Percentiles rank a stretch among this genome's conserved stretches.
These are phyloP conservation scores for Salisapilia sapeloensis DNA, from an alignment of 352 stramenopile genomes.

Conservation along the genomic window DNA sequence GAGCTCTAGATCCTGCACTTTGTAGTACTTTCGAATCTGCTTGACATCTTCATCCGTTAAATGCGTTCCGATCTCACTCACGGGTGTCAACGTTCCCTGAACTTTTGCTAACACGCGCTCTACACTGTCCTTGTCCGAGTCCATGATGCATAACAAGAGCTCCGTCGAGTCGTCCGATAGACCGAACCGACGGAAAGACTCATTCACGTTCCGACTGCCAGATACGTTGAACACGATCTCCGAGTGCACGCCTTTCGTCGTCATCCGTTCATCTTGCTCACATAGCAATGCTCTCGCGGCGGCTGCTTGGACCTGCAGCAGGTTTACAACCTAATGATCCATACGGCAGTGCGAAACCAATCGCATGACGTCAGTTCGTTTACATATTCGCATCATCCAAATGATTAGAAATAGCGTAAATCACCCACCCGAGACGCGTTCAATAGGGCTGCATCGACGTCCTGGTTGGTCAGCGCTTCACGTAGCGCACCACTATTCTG, in stretches of 20 bases:
- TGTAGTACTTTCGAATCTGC: slow-evolving; percentile 69
- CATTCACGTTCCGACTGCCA: slow-evolving; percentile 60
- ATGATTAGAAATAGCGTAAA: not conserved
- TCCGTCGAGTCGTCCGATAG: slow-evolving; percentile 30
- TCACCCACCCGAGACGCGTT: slow-evolving; percentile 42
- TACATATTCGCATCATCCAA: not conserved
- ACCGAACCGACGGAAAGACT: slow-evolving; percentile 71
- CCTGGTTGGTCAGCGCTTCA: slow-evolving; percentile 34
- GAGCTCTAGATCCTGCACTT: slow-evolving; percentile 67
- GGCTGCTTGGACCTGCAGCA: slow-evolving; percentile 62
- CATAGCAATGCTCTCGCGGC: slow-evolving; percentile 54
- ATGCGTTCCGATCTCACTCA: slow-evolving; percentile 26
- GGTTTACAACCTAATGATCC: slow-evolving; percentile 30
- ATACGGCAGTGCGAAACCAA: not conserved
- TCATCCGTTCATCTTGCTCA: slow-evolving; percentile 30
- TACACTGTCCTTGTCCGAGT: slow-evolving; percentile 28
- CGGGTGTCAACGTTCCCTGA: slow-evolving; percentile 23
- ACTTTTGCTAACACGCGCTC: slow-evolving; percentile 19
- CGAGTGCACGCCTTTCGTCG: slow-evolving; percentile 58
- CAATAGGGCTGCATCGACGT: slow-evolving; percentile 54
- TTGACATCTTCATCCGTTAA: slow-evolving; percentile 27
- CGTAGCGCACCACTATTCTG: slow-evolving; percentile 43
- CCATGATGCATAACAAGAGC: slow-evolving; percentile 59
- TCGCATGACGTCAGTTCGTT: not conserved
- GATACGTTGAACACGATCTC: slow-evolving; percentile 80